Base-by-base conservation (phyloP, 176 grass and related monocot species). In the Canna indica region DNA sequence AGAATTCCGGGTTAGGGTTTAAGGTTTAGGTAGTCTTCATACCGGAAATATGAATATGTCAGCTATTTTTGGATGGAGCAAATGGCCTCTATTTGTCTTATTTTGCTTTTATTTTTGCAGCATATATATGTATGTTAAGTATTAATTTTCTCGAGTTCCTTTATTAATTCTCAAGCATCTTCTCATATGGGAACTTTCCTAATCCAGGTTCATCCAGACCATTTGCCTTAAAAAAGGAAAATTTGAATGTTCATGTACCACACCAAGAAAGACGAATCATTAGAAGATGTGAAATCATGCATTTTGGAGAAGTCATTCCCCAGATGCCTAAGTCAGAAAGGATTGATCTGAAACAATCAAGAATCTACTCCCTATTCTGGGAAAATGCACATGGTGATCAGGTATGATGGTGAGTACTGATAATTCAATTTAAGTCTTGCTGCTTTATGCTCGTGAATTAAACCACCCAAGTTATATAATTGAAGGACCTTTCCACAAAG, bases 321-420 rank as follows among this genome's bases (percentile, higher is more conserved):
- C 64, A 31, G 38, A 12, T 30, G 57, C 13, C 15, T 62, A 46
- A 45, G 36, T 17, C 72, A 45, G 36, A 24, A 45, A 14, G 38
- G 20, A 36, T 36, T 24, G 31, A n/a, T 47, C 41, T 50, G 64
- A 54, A 22, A 16, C 13, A 56, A 26, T 56, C 63, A 54, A 48
- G 22, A 57, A 27, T 54, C 15, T 31, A 36, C 13, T 11, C 11
- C 58, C 9, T 66, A 2, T 32, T 77, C 61, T 18, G 9, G 22
- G 64, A 77, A 68, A 20, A 3, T 3, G 4, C 38, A 42, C 38
- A 35, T 56, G 16, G n/a, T 36, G 60, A 77, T 56, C 64, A 77
- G 75, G 64, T 77, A 77, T 57, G 63, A 36, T 68, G 42, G 58
- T 76, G 73, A 64, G 44, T 66, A 62, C 59, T 14, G 8, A 16